Base-by-base conservation (phyloP, 1,284 basidiomycete species). In the Wallemia ichthyophaga region DNA sequence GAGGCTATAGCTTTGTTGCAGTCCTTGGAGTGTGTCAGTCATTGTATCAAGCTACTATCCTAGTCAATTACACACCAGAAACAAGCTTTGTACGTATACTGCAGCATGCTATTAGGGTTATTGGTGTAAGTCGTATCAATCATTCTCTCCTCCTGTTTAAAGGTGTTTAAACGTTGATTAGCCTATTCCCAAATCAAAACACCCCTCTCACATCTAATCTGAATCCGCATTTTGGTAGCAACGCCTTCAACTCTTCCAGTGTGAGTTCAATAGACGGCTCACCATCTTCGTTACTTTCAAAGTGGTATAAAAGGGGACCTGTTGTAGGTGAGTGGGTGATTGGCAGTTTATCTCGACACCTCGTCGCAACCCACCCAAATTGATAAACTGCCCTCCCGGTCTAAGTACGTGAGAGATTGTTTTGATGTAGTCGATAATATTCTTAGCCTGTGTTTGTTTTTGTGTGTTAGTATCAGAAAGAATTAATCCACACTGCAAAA, bases 291-390 rank as follows among this genome's bases (percentile, higher is more conserved):
- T 83, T 85, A 69, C 89, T 89, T 67, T 95, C 89, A 71, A 82
- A 95, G 68, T 98, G 91, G 91, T 92, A 99, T 26, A 96, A 72
- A 0, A 95, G 72, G 0, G 92, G 94, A 1, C 92, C 88, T 79
- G 64, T 57, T 60, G 62, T 63, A 58, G 13, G 28, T 24, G 32
- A 57, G 33, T 21, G 58, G 27, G 55, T 37, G 58, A 26, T 53
- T 7, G 2, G 17, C 32, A 27, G 56, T 32, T 23, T 23, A 57
- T 17, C 15, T 19, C n/a, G 48, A 25, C 33, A 23, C 17, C 59
- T 17, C n/a, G 57, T 25, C 25, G 53, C 25, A 11, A 62, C 68
- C 31, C 61, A 78, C 82, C 85, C 5, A 89, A 71, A 67, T 94
- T 95, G 64, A 92, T 83, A 87, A 87, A 92, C 5, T 88, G 76